phyloP scores from a whole-genome alignment of 2,329 filamentous ascomycete species.

The Kalmusia sp. region DNA sequence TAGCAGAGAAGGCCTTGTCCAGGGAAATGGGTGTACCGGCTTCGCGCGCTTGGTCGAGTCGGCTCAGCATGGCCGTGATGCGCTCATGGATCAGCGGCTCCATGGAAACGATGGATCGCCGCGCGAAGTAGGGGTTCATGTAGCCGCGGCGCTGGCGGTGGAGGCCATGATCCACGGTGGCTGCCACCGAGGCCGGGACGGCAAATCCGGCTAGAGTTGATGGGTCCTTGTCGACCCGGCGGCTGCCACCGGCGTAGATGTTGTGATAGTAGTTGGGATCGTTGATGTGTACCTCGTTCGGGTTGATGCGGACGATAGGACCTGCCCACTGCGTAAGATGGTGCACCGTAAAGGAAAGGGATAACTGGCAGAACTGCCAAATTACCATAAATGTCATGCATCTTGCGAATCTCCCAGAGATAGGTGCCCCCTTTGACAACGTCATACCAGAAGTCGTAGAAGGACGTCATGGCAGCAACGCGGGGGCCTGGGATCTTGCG shows the following conservation, averaged over 20 bases:
- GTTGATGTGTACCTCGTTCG: slow-evolving; percentile 1
- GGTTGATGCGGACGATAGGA: slow-evolving; percentile 4
- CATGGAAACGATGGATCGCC: neutral
- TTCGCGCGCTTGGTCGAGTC: too few relatives aligned
- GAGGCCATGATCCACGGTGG: neutral
- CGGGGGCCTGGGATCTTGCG: slow-evolving; percentile 17
- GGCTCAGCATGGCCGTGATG: too few relatives aligned
- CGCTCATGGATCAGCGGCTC: slow-evolving; percentile 3
- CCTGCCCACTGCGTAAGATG: neutral
- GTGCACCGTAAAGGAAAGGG: neutral
- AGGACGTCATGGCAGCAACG: slow-evolving; percentile 11
- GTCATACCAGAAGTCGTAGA: slow-evolving; percentile 21
- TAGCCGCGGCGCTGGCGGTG: neutral
- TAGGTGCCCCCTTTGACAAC: slow-evolving; percentile 9
- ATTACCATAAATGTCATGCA: slow-evolving; percentile 20
- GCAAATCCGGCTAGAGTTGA: neutral
- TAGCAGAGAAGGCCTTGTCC: too few relatives aligned
- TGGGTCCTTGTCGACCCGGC: neutral
- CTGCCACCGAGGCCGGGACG: neutral
- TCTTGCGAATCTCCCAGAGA: slow-evolving; percentile 11
- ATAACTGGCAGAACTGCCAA: neutral
- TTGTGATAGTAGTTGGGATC: neutral
- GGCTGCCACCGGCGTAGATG: neutral
- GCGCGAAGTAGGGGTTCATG: neutral
- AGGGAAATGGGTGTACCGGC: too few relatives aligned